A percentile compares a stretch with the other conserved stretches of the same genome.
Conservation (phyloP, 805 yeast genomes). For the Candida ficus region DNA sequence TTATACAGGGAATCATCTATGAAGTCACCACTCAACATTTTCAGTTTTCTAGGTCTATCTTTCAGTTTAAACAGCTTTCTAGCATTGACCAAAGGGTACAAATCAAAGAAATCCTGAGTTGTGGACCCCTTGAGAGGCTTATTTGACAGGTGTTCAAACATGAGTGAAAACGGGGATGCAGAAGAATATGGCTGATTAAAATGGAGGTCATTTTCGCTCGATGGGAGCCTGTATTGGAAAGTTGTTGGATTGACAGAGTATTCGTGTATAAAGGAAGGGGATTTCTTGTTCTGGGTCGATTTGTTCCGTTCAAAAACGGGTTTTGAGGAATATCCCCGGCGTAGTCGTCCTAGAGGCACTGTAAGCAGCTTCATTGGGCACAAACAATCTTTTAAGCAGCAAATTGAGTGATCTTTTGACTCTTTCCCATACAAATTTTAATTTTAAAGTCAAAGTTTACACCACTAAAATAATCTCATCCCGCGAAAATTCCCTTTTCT, state of each 20-base stretch:
- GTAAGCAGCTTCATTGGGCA: no score
- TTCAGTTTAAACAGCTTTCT: constrained; percentile 23
- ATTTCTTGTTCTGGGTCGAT: background rate
- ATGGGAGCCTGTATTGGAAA: constrained; percentile 19
- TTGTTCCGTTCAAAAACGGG: constrained; percentile 1
- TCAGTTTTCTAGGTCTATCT: constrained; percentile 52
- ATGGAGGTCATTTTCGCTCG: constrained; percentile 1
- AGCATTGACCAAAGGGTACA: constrained; percentile 16
- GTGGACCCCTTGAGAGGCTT: constrained; percentile 15
- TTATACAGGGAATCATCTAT: constrained; percentile 83
- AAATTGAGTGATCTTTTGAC: no score
- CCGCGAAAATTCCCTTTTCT: constrained; percentile 1
- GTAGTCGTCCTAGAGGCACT: background rate
- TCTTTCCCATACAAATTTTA: no score
- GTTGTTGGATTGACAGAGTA: constrained; percentile 21
- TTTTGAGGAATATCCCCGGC: constrained; percentile 2
- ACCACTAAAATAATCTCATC: background rate
- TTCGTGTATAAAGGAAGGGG: constrained; percentile 13
- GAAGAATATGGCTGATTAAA: constrained; percentile 12
- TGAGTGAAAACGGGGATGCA: constrained; percentile 12
- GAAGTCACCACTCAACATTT: constrained; percentile 74
- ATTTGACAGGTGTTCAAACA: constrained; percentile 14
- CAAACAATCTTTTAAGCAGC: no score
- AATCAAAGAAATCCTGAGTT: constrained; percentile 18
- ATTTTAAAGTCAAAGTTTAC: no score